These are phyloP conservation scores for Termitomyces sp. DNA, from an alignment of 768 basidiomycete genomes.

Conservation along the genomic window DNA sequence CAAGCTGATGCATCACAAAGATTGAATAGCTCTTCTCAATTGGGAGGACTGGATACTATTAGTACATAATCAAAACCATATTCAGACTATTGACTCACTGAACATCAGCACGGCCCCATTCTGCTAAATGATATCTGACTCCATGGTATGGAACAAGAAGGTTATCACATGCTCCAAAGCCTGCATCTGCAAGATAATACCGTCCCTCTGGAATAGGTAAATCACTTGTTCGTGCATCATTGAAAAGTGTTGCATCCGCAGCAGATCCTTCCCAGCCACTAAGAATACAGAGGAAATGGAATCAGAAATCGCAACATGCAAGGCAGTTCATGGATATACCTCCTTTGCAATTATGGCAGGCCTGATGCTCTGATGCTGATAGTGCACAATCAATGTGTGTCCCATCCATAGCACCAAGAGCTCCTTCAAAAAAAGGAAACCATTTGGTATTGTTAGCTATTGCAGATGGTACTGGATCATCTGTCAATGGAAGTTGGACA, in stretches of 20 bases:
- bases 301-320: background rate
- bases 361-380: constrained; percentile 15
- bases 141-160: background rate
- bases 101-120: background rate
- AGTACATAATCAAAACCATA: no score
- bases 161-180: background rate
- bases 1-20: background rate
- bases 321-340: background rate
- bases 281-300: background rate
- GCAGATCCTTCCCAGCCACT: background rate
- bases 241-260: background rate
- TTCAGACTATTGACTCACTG: no score
- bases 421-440: constrained; percentile 28
- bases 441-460: constrained; percentile 23
- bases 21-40: background rate
- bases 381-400: constrained; percentile 23
- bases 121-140: background rate
- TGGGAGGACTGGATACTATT: no score
- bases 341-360: background rate
- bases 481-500: background rate
- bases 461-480: background rate
- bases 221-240: background rate
- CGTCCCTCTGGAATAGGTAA: background rate
- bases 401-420: constrained; percentile 31
- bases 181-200: no score